Base-by-base conservation (phyloP, 805 yeast species). In the Lipomyces sp. region DNA sequence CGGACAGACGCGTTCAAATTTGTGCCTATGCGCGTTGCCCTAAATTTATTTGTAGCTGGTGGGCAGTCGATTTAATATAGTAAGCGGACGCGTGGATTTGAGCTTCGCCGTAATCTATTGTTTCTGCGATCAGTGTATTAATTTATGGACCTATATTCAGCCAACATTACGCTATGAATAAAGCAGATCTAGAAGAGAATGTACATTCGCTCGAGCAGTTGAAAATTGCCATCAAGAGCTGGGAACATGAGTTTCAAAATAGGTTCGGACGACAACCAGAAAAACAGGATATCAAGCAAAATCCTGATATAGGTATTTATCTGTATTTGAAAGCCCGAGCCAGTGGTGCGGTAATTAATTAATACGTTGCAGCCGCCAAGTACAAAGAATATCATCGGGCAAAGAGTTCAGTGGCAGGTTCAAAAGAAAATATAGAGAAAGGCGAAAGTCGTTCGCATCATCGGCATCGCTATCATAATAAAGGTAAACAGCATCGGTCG, bases 191-290 rank as follows among this genome's bases (percentile, higher is more conserved):
- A 18, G 48, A 8, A 11, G 45, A 30, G 18, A n/a, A 24, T 18
- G 58, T 2, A 15, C n/a, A 54, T 30, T 39, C 59, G 32, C 50
- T 53, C 8, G 69, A 69, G 32, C 53, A 66, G 59, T 71, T 85
- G 42, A 83, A 83, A 68, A 69, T 76, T 6, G 82, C 81, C 64
- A 78, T 86, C 62, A 87, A 87, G 70, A 73, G 74, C 8, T 87
- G 90, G 89, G 90, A 87, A 67, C 80, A 82, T 55, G 69, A 71
- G 1, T 87, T 85, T 70, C 72, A 75, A 18, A 69, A 72, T 15
- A 67, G 73, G 29, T 69, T 80, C 53, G 82, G 83, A 1, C 75
- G 84, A n/a, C 75, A 76, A 18, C 89, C 90, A 0, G 72, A 78
- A 0, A 80, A 79, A 35, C 78, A 78, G 11, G 89, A 86, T 71